Conservation (phyloP, 768 basidiomycete genomes). For the Lactarius vividus region DNA sequence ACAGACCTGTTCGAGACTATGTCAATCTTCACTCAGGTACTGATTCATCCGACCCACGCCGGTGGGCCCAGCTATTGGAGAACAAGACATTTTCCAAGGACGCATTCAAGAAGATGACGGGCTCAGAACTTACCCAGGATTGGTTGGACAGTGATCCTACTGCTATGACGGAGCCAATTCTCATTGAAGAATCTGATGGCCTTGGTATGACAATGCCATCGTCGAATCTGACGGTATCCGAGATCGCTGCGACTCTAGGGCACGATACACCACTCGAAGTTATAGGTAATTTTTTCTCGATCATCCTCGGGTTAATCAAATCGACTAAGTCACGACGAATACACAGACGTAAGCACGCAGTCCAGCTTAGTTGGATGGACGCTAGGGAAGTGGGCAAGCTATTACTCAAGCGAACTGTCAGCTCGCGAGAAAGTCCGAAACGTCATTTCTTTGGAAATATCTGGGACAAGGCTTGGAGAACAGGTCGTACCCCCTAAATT, state of each 20-base stretch:
- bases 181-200: conserved; percentile 74
- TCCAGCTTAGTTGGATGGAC: conserved; percentile 86
- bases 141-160: conserved; percentile 73
- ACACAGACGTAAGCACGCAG: conserved; percentile 82
- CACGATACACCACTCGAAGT: conserved; percentile 82
- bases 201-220: conserved; percentile 91
- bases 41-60: conserved; percentile 57
- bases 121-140: conserved; percentile 59
- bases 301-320: background rate
- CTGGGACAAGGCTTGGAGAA: conserved; percentile 77
- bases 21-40: conserved; percentile 68
- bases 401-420: conserved; percentile 65
- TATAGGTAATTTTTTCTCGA: conserved; percentile 58
- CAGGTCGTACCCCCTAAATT: conserved; percentile 79
- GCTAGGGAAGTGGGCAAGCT: conserved; percentile 86
- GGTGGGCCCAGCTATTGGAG: conserved; percentile 67
- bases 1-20: conserved; percentile 73
- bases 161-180: conserved; percentile 79
- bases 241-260: conserved; percentile 80
- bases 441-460: conserved; percentile 93
- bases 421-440: conserved; percentile 86
- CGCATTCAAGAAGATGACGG: conserved; percentile 65
- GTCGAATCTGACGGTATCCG: conserved; percentile 64
- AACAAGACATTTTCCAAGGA: conserved; percentile 61
- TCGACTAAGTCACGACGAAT: conserved; percentile 13